Percentiles rank a stretch among this genome's conserved stretches.
phyloP scores from a whole-genome alignment of 257 asterid species.

The Cynanchum wilfordii region DNA sequence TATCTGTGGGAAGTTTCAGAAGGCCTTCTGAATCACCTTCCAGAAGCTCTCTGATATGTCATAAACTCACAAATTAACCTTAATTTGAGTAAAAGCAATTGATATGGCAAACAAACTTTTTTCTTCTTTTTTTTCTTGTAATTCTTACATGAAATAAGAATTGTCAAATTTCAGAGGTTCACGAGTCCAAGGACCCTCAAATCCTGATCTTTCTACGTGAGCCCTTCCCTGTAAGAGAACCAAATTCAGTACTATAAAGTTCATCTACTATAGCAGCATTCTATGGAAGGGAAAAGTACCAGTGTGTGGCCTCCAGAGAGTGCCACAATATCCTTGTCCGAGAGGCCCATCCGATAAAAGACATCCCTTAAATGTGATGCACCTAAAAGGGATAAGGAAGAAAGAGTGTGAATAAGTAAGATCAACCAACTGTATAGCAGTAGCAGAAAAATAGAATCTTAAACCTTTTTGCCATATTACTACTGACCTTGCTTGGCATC shows the following conservation, averaged over 20 bases:
- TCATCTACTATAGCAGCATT: neutral
- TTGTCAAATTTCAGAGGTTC: slow-evolving; percentile 85
- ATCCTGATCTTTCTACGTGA: slow-evolving; percentile 79
- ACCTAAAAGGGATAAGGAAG: slow-evolving; percentile 28
- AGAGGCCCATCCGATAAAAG: slow-evolving; percentile 75
- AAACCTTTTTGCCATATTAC: slow-evolving; percentile 3
- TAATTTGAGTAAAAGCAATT: neutral
- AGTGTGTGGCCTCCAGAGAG: slow-evolving; percentile 85
- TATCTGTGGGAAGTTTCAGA: slow-evolving; percentile 74
- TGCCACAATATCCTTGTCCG: slow-evolving; percentile 72
- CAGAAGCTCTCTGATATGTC: slow-evolving; percentile 56
- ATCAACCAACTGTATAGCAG: too few species aligned
- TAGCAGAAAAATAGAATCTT: neutral
- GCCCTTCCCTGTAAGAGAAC: slow-evolving; percentile 61
- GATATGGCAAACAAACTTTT: neutral
- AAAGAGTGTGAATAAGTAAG: neutral
- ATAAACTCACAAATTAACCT: neutral
- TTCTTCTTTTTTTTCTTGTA: too few species aligned
- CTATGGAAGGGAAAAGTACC: slow-evolving; percentile 32
- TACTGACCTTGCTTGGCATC: slow-evolving; percentile 63
- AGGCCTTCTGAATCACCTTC: slow-evolving; percentile 63
- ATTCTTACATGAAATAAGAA: slow-evolving; percentile 65
- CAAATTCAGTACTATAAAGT: neutral
- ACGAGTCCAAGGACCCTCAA: slow-evolving; percentile 87
- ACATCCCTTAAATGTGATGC: slow-evolving; percentile 63